phyloP scores from a whole-genome alignment of 176 grass and related monocot genomes.

The Cenchrus fungigraminus region DNA sequence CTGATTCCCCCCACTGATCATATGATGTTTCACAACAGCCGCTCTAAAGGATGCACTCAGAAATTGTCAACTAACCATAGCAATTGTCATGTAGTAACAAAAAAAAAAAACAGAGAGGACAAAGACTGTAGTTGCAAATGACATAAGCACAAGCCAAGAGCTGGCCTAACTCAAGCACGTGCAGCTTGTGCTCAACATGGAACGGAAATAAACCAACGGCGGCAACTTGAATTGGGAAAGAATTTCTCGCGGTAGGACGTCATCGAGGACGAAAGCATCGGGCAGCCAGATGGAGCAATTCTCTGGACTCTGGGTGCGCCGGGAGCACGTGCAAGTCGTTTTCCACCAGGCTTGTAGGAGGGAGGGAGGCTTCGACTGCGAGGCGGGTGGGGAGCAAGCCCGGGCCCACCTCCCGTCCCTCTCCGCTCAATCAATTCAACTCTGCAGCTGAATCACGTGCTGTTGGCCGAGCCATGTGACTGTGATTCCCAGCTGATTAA shows the following conservation, averaged over 20 bases:
- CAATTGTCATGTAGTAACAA: background rate
- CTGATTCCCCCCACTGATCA: background rate
- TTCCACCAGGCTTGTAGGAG: background rate
- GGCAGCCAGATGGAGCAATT: background rate
- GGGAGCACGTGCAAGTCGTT: constrained; percentile 9
- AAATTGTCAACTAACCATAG: background rate
- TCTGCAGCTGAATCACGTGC: constrained; percentile 33
- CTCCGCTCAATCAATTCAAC: background rate
- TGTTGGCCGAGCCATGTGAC: background rate
- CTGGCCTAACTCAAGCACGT: background rate
- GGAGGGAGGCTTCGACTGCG: background rate
- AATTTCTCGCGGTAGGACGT: background rate
- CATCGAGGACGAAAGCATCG: background rate
- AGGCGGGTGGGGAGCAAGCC: background rate
- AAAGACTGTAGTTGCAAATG: background rate
- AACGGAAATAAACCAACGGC: background rate
- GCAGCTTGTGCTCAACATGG: background rate
- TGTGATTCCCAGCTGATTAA: background rate
- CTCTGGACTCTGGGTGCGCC: background rate
- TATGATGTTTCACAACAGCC: no score
- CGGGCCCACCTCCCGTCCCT: background rate
- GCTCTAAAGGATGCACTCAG: no score
- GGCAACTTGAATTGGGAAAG: no score
- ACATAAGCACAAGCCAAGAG: background rate
- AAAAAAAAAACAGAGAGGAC: background rate